These are phyloP conservation scores for Exophiala viscosa DNA, from an alignment of 2,329 filamentous ascomycete species.

Conservation along the genomic window DNA sequence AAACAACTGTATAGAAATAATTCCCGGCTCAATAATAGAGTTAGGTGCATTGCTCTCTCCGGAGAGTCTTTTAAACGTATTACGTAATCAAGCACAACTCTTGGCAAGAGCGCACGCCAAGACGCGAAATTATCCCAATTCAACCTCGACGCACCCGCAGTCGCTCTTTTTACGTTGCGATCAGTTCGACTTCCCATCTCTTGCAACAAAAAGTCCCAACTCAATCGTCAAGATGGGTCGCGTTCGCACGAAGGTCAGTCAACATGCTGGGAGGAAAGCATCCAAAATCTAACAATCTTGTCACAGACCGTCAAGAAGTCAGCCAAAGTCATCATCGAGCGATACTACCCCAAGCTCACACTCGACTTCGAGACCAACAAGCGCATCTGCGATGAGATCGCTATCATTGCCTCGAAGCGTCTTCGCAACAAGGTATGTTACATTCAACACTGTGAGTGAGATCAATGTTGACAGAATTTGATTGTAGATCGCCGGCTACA, in stretches of 20 bases:
- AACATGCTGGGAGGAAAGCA: background rate
- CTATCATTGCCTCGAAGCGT: slow-evolving; percentile 98
- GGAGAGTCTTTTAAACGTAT: background rate
- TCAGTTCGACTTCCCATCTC: slow-evolving; percentile 1
- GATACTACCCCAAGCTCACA: slow-evolving; percentile 94
- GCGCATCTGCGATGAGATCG: slow-evolving; percentile 99
- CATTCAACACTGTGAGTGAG: background rate
- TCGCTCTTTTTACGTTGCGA: background rate
- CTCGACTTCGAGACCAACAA: slow-evolving; percentile 99
- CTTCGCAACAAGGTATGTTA: slow-evolving; percentile 89
- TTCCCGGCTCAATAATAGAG: background rate
- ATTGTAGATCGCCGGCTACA: slow-evolving; percentile 88
- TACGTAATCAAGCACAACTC: background rate
- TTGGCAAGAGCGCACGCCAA: slow-evolving; percentile 6
- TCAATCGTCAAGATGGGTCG: slow-evolving; percentile 47
- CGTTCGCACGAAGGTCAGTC: slow-evolving; percentile 45
- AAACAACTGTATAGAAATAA: slow-evolving; percentile 11
- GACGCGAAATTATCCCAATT: background rate
- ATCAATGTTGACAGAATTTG: background rate
- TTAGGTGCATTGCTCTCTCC: background rate
- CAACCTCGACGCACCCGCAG: background rate
- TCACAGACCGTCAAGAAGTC: slow-evolving; percentile 68
- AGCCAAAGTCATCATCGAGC: slow-evolving; percentile 99
- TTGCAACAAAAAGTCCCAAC: slow-evolving; percentile 7
- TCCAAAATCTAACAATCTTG: background rate